Evolutionary conservation across 495 filamentous ascomycete species (phyloP), one percentile per base, ranked within the genome.

Genomic region (Aspergillus mulundensis): DNA sequence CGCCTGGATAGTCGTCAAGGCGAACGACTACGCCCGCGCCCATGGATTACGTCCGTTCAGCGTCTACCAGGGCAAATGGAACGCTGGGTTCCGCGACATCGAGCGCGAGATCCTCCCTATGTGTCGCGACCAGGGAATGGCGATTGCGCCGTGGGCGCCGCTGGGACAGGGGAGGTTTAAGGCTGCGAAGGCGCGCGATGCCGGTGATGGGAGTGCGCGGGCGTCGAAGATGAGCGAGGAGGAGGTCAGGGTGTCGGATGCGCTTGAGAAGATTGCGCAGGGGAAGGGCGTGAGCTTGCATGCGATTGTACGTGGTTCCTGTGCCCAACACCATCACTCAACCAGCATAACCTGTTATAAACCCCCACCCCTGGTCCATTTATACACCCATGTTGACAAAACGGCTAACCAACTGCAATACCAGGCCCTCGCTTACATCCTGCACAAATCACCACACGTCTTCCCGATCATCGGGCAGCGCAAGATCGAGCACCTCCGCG

Each of bases 401-500:
- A n/a, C n/a, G n/a, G n/a, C n/a, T n/a, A n/a, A n/a, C n/a, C n/a
- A n/a, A n/a, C n/a, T n/a, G n/a, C n/a, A n/a, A n/a, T n/a, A n/a
- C n/a, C n/a, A n/a, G n/a, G 82, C 81, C 0, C 63, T 84, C 11
- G 82, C 82, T 7, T 85, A 84, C 56, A 66, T 82, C 10, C 65
- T 78, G 54, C 64, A 68, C 49, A 84, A 84, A 58, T 43, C 57
- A 1, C 83, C 86, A 1, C 85, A 89, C 59, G 84, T 88, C 24
- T 89, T 88, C 62, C 87, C 87, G 1, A 85, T 90, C 46, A 72
- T 88, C 30, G 87, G 86, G 20, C 81, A 79, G 0, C 59, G 81
- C 15, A 87, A 78, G 53, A 62, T 85, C 32, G 77, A 81, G 54
- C 82, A 87, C 50, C 62, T 89, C 12, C 83, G 84, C 67, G 75